Base-by-base conservation (phyloP, 2,329 filamentous ascomycete genomes). In the Talaromyces sp. region DNA sequence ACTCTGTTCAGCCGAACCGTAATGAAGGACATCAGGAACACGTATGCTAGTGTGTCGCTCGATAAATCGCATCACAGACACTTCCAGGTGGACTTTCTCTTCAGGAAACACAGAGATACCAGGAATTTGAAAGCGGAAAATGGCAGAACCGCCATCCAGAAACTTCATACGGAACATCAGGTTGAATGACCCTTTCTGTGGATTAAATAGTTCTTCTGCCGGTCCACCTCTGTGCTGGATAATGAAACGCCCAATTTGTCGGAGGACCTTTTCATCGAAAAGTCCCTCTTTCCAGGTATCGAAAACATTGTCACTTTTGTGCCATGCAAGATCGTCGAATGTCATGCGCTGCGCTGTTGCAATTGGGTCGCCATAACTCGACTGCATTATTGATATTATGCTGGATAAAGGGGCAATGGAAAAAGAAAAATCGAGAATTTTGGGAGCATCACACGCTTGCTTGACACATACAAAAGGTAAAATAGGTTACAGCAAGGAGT, bases 131-230 rank as follows among this genome's bases (percentile, higher is more conserved):
- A n/a, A 1, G 66, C 6, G 55, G 63, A 73, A 74, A 14, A 71
- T 43, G 7, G 69, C 65, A 14, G 65, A 64, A 55, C 56, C 55
- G 2, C 64, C 66, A 53, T 70, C 63, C 26, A 67, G 62, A 54
- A 64, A 71, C n/a, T 65, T 68, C 55, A 73, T 69, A 51, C 65
- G 64, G 57, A 69, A 72, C 55, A 70, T 71, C 19, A 71, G 41
- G 64, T 72, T 73, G 31, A 71, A 73, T 56, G 69, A 67, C 24
- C 71, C 69, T 49, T 46, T 46, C 2, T 57, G 57, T 26, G 64
- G 55, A 29, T 21, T 50, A 24, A 62, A 63, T 9, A 66, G 51
- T 58, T 59, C 59, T 19, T 60, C 52, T 38, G 53, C 38, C 11
- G 53, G 43, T 11, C 31, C 62, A 35, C 61, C 55, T 41, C 55